These are phyloP conservation scores for Suillus sp. DNA, from an alignment of 768 basidiomycete genomes.

Conservation along the genomic window DNA sequence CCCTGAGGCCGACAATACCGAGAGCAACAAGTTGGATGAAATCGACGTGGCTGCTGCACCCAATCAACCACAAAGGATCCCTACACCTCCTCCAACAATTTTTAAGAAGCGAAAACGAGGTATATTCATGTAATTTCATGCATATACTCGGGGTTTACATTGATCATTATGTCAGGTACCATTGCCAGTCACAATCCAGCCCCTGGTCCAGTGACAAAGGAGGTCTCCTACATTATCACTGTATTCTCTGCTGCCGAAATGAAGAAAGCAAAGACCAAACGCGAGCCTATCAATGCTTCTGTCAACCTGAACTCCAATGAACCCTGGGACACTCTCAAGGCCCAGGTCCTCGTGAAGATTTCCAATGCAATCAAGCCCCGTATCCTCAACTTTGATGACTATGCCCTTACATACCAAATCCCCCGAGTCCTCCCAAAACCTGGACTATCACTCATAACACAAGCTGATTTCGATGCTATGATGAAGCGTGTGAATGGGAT, in stretches of 20 bases:
- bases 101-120: neutral
- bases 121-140: neutral
- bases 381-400: neutral
- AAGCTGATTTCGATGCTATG: neutral
- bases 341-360: constrained; percentile 10
- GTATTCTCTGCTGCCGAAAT: neutral
- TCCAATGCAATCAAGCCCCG: neutral
- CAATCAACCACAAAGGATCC: neutral
- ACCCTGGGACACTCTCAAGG: constrained; percentile 11
- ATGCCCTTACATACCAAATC: constrained; percentile 1
- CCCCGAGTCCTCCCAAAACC: constrained; percentile 4
- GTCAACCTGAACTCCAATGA: constrained; percentile 1
- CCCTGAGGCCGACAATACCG: no score
- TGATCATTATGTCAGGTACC: neutral
- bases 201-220: neutral
- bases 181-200: neutral
- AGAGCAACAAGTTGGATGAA: no score
- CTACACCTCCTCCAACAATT: constrained; percentile 7
- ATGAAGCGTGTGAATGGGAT: neutral
- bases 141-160: neutral
- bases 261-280: neutral
- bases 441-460: neutral
- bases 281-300: neutral
- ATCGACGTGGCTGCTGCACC: no score
- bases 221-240: neutral